Evolutionary conservation across 1,284 basidiomycete genomes (phyloP), one percentile per base, ranked within the genome.

Genomic region (Melampsora americana): DNA sequence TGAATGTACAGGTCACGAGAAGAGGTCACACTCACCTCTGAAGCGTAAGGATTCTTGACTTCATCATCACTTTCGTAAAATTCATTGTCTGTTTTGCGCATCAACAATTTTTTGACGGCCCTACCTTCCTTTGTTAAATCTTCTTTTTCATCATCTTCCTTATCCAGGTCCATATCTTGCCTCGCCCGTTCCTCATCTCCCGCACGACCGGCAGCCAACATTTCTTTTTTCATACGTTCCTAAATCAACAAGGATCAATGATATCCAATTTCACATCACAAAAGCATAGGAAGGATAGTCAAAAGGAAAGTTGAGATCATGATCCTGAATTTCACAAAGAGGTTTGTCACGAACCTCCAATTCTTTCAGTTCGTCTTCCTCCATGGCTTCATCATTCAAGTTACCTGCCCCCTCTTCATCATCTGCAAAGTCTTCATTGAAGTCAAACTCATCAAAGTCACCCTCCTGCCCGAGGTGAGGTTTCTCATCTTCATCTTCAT

Each of bases 321-420:
- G 4, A 16, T 18, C 30, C 12, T 2, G 1, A 20, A 26, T 30
- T 14, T 20, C 28, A 39, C 61, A 44, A 74, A 32, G 16, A 44
- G 3, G 32, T 66, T 46, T 56, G 26, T 26, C 59, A 82, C 85
- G 39, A 72, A 90, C 92, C 86, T 92, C 91, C n/a, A 90, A 85
- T 82, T 93, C 91, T 81, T 91, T 93, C 50, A 89, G 87, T 81
- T 92, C 90, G 76, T 92, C 90, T 77, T 93, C 92, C 66, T 92
- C 89, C 71, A 85, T 85, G 39, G 88, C 88, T 75, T 91, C 89
- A 26, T 86, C 85, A 60, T 89, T 86, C 82, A 88, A 86, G 81
- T 88, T 80, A 12, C 80, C 81, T 28, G 80, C 80, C 0, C 81
- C 88, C 81, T 93, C 92, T 69, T 94, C 92, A 79, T 94, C 92